Percentiles rank a stretch among this genome's conserved stretches.
Evolutionary conservation across 306 rosid genomes (phyloP).

Genomic region (Casuarina equisetifolia): DNA sequence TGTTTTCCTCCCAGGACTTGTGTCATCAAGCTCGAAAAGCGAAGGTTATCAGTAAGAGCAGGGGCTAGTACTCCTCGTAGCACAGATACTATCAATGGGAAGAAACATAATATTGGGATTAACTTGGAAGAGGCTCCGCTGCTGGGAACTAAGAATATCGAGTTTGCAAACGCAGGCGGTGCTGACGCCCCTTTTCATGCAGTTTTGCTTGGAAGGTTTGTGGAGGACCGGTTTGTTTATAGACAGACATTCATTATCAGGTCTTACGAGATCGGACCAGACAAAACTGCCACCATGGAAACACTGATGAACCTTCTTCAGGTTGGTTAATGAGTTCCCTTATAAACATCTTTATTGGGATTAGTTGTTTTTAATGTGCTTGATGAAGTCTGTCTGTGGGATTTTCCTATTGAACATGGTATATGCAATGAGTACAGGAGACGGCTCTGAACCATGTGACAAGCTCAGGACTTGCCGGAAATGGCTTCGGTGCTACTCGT

Average conservation of each 20-base stretch:
- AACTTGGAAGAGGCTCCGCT: conserved; percentile 31
- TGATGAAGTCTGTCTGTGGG: not conserved
- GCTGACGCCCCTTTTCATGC: conserved; percentile 45
- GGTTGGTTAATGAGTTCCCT: conserved; percentile 32
- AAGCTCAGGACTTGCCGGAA: conserved; percentile 77
- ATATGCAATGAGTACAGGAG: conserved; percentile 47
- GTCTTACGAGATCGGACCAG: conserved; percentile 81
- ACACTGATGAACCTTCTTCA: conserved; percentile 80
- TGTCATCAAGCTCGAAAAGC: conserved; percentile 5
- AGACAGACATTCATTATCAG: conserved; percentile 61
- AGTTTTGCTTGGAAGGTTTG: conserved; percentile 66
- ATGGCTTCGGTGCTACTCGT: conserved; percentile 81
- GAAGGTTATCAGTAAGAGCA: conserved; percentile 27
- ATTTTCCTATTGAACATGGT: not conserved
- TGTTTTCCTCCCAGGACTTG: conserved; percentile 11
- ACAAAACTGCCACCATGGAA: conserved; percentile 78
- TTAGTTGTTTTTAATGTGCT: not conserved
- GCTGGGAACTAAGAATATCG: conserved; percentile 1
- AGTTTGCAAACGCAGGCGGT: conserved; percentile 18
- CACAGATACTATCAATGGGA: conserved; percentile 44
- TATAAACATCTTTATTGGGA: not conserved
- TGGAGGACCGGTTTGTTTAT: conserved; percentile 62
- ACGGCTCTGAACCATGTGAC: conserved; percentile 86
- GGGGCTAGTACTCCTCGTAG: conserved; percentile 17
- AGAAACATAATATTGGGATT: conserved; percentile 52